Percentiles rank a stretch among this genome's conserved stretches.
phyloP scores from a whole-genome alignment of 148 eudicot genomes.

The Silene uniflora region DNA sequence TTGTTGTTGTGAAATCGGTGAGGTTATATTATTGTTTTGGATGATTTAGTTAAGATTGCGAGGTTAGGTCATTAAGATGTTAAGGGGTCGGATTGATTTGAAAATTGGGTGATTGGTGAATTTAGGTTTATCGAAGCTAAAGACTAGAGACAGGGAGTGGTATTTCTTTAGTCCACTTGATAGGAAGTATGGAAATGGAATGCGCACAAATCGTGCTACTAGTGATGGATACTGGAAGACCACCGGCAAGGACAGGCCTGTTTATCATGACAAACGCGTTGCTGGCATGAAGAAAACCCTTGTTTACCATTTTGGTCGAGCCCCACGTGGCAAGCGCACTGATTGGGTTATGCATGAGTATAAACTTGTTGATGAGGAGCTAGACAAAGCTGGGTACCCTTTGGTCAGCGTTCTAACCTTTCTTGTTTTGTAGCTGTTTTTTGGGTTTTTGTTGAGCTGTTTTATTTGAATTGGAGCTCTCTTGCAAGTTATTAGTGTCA shows the following conservation, averaged over 20 bases:
- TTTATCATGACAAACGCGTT: slow-evolving; percentile 43
- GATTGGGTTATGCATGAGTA: slow-evolving; percentile 99
- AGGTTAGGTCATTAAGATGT: no score
- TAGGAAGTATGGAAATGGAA: slow-evolving; percentile 79
- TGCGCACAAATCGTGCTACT: slow-evolving; percentile 85
- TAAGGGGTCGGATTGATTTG: not conserved
- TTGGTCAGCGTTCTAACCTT: slow-evolving; percentile 45
- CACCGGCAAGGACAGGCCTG: slow-evolving; percentile 74
- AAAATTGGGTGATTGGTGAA: slow-evolving; percentile 11
- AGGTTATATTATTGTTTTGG: not conserved
- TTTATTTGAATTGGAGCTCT: slow-evolving; percentile 7
- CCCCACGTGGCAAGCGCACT: slow-evolving; percentile 80
- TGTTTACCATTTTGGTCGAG: slow-evolving; percentile 86
- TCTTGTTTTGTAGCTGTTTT: no score
- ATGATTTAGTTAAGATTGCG: not conserved
- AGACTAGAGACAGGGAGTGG: slow-evolving; percentile 87
- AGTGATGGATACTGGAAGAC: slow-evolving; percentile 84
- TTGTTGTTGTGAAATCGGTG: not conserved
- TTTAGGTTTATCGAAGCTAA: slow-evolving; percentile 70
- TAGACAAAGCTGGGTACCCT: slow-evolving; percentile 50
- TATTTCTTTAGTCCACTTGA: slow-evolving; percentile 83
- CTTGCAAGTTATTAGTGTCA: not conserved
- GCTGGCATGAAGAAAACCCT: slow-evolving; percentile 91
- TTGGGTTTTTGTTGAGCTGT: no score
- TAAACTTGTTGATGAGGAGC: slow-evolving; percentile 58